A percentile compares a stretch with the other conserved stretches of the same genome.
Conservation (phyloP, 768 basidiomycete species). For the Amanita rubescens region DNA sequence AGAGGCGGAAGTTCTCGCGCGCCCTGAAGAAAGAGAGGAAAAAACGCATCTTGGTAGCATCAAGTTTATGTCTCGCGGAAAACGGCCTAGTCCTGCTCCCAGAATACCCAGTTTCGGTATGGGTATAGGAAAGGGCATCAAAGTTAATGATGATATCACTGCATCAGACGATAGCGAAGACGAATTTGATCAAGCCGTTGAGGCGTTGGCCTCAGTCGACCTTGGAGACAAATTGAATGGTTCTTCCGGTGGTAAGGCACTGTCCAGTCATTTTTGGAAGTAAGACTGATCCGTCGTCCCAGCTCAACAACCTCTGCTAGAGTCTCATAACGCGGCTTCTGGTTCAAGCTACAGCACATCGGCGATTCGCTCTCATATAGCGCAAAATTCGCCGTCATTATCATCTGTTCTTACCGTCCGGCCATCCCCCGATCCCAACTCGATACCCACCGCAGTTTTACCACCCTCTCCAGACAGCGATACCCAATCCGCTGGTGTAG, state of each 20-base stretch:
- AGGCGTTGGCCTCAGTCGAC: slow-evolving; percentile 43
- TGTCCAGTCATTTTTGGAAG: background rate
- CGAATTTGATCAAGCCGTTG: slow-evolving; percentile 58
- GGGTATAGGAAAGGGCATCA: slow-evolving; percentile 57
- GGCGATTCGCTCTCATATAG: slow-evolving; percentile 46
- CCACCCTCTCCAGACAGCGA: slow-evolving; percentile 25
- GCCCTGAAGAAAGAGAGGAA: slow-evolving; percentile 57
- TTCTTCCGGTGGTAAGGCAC: slow-evolving; percentile 27
- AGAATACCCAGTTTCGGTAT: slow-evolving; percentile 84
- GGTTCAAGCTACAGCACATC: slow-evolving; percentile 64
- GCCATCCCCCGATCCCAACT: slow-evolving; percentile 45
- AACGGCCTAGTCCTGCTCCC: slow-evolving; percentile 50
- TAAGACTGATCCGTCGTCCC: slow-evolving; percentile 5
- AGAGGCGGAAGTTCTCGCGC: slow-evolving; percentile 73
- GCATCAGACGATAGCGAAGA: slow-evolving; percentile 58
- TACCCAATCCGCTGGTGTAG: slow-evolving; percentile 11
- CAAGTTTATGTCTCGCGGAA: slow-evolving; percentile 68
- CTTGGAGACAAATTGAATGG: slow-evolving; percentile 42
- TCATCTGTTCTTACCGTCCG: slow-evolving; percentile 73
- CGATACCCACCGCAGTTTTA: slow-evolving; percentile 31
- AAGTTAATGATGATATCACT: slow-evolving; percentile 20
- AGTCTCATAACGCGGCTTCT: slow-evolving; percentile 21
- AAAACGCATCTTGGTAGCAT: slow-evolving; percentile 73
- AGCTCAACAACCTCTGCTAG: slow-evolving; percentile 54
- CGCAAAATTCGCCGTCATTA: slow-evolving; percentile 35